A percentile compares a stretch with the other conserved stretches of the same genome.
Conservation (phyloP, 2,329 filamentous ascomycete species). For the Fusarium scirpi region DNA sequence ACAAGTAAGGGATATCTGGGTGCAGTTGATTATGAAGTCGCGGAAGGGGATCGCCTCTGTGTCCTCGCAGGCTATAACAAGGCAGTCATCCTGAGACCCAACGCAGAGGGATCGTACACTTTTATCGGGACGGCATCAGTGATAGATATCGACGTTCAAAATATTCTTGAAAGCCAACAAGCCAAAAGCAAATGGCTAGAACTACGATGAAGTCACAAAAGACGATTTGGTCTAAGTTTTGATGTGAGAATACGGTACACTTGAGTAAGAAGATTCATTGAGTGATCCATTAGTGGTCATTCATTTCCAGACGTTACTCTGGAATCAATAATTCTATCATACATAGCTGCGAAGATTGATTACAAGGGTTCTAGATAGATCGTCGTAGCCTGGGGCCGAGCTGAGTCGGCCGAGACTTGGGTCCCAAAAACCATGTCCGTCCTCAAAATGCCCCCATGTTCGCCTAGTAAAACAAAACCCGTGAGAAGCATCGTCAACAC, state of each 20-base stretch:
- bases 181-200: conserved; percentile 1
- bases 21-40: neutral
- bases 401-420: conserved; percentile 44
- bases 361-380: conserved; percentile 50
- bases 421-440: conserved; percentile 48
- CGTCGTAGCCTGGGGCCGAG: conserved; percentile 44
- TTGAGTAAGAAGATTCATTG: neutral
- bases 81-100: conserved; percentile 9
- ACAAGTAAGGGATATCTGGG: conserved; percentile 5
- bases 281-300: conserved; percentile 40
- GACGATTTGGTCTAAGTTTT: neutral
- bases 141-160: neutral
- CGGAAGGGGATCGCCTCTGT: neutral
- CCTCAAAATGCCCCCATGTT: conserved; percentile 48
- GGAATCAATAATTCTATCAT: conserved; percentile 46
- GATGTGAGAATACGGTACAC: neutral
- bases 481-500: conserved; percentile 48
- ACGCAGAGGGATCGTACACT: neutral
- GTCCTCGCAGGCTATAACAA: neutral
- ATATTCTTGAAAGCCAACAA: neutral
- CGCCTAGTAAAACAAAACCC: conserved; percentile 48
- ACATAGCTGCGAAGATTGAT: conserved; percentile 48
- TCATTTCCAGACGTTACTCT: conserved; percentile 23
- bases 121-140: neutral
- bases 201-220: neutral